Evolutionary conservation across 75 land plant species (phyloP), one percentile per base, ranked within the genome.

Genomic region (Picea glauca): DNA sequence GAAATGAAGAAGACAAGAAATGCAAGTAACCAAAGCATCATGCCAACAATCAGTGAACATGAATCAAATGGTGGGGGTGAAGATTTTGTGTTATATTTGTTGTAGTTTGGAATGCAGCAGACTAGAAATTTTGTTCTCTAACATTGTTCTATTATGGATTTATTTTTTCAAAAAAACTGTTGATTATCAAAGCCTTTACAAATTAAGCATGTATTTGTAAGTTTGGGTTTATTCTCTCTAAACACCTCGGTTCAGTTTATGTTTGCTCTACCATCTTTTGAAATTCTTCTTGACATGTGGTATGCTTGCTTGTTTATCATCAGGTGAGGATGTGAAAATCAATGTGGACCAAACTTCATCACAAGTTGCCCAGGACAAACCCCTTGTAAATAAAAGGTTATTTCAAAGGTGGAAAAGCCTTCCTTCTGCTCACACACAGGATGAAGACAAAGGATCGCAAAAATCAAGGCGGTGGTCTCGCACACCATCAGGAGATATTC

Each of bases 391-490:
- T 30, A 75, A 72, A 32, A 81, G 81, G 66, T 5, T 83, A 15
- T 33, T 88, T 4, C 79, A 73, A 4, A 84, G 81, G 79, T 77
- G 73, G 84, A 91, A 88, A 78, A 89, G 89, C 73, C 79, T 86
- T 57, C 88, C 93, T 61, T 72, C 73, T 43, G 74, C 9, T n/a
- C 66, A 63, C 14, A 18, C 62, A 46, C 63, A 50, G 9, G 75
- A 80, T 58, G 78, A 83, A 13, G 75, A 46, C 23, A 76, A 62
- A 70, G 80, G 81, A 38, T 31, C 75, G 13, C 20, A 33, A 72
- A 83, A 84, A 72, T 72, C 79, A 60, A 93, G 84, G 81, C 93
- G 88, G 72, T 91, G 92, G 93, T 23, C 84, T 7, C 88, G 85
- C 58, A 83, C 85, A 17, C 75, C 76, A 67, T 72, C 82, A 40